Conservation (phyloP, 108 stramenopile genomes). For the Nitzschia palea region DNA sequence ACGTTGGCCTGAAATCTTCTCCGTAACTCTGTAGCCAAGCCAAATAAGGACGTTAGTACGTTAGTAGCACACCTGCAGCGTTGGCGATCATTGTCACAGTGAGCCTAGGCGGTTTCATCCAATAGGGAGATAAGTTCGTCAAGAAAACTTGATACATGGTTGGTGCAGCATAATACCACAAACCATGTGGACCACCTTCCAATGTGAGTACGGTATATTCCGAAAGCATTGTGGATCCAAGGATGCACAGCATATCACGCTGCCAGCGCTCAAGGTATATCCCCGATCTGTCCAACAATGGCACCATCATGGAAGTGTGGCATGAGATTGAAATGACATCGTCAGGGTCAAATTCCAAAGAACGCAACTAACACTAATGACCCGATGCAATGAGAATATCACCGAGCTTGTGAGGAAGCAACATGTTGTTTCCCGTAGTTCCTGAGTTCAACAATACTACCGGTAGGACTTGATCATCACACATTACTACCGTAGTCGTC, state of each 20-base stretch:
- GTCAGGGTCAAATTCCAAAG: constrained; percentile 32
- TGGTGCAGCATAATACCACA: constrained; percentile 75
- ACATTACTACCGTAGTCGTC: background rate
- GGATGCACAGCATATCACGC: constrained; percentile 50
- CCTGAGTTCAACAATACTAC: constrained; percentile 69
- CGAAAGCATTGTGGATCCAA: constrained; percentile 53
- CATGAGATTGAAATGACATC: constrained; percentile 75
- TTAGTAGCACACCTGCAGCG: constrained; percentile 60
- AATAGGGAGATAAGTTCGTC: background rate
- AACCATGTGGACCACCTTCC: background rate
- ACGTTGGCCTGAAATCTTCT: constrained; percentile 30
- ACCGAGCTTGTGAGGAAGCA: constrained; percentile 50
- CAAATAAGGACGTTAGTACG: no score
- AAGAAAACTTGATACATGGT: constrained; percentile 70
- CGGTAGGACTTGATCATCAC: constrained; percentile 14
- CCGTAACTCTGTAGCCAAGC: constrained; percentile 38
- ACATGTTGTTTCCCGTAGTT: constrained; percentile 63
- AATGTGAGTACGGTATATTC: constrained; percentile 29
- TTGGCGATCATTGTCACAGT: constrained; percentile 59
- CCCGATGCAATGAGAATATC: constrained; percentile 45
- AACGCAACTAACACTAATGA: constrained; percentile 47
- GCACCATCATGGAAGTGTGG: constrained; percentile 68
- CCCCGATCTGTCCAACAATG: constrained; percentile 45
- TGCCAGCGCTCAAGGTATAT: constrained; percentile 46
- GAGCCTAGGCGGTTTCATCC: background rate